Evolutionary conservation across 768 basidiomycete genomes (phyloP), one percentile per base, ranked within the genome.

Genomic region (Xanthoconium purpureum): DNA sequence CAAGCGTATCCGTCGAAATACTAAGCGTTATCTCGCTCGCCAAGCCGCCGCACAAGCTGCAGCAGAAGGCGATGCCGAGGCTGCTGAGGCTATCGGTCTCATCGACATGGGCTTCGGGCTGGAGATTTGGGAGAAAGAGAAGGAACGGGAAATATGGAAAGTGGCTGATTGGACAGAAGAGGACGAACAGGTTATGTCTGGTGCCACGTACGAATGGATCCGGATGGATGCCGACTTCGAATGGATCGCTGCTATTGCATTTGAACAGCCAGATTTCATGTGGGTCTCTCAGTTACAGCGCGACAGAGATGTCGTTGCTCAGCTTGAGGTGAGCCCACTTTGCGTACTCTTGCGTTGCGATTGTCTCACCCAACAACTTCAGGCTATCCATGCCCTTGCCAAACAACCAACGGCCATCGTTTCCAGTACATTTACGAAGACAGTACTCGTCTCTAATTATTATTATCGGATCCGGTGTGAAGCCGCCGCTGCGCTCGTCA

Each of bases 191-290:
- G 78, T 81, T 42, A 96, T 98, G 92, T 87, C 89, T 38, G 91
- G 91, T 17, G 95, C 96, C 59, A 96, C 94, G 4, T 99, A 98
- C 72, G 97, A 99, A 73, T 99, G 96, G 96, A 98, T 99, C 56
- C 80, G 97, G 59, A 91, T 98, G 81, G 97, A 99, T 67, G 94
- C 97, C 15, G 97, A 99, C 69, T 95, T 97, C 71, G 97, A 99
- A 74, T 99, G 97, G 97, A 90, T 98, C 52, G 89, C 92, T n/a
- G 81, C 81, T 38, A 83, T 98, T 58, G 85, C 85, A 59, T 98
- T 96, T 60, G 90, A 95, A 49, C 94, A 98, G 74, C 93, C 92
- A 42, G 94, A 95, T 75, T 98, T 94, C 66, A 96, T 96, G 92
- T 99, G 95, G 94, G 90, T 96, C 20, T 92, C 88, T 39, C 97